Evolutionary conservation across 2,329 filamentous ascomycete species (phyloP), one percentile per base, ranked within the genome.

Genomic region (Atkinsonella hypoxylon): DNA sequence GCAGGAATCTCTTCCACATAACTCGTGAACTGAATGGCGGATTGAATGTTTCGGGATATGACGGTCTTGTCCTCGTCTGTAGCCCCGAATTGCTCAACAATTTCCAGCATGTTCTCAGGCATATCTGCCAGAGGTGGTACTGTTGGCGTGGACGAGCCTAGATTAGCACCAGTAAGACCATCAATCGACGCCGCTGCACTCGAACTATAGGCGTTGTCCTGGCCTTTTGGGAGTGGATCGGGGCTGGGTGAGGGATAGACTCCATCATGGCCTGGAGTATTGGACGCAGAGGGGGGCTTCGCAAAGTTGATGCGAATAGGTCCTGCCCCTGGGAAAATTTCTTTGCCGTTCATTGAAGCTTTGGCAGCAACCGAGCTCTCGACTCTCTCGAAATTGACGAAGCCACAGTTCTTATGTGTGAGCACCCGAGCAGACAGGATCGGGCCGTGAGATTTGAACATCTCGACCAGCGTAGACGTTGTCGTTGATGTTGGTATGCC

Each of bases 401-500:
- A 98, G 3, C 91, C 93, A 64, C 93, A 98, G 69, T 95, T 97
- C 76, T 98, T 98, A 74, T 98, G 89, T 0, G 93, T 97, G 54
- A 98, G 75, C 4, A 98, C 93, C 56, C 93, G 81, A 30, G 89
- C 91, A 3, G 91, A 96, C 57, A 93, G 78, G 55, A 98, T 95
- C 3, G 85, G 79, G 10, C 93, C 93, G 58, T 93, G 95, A n/a
- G 83, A 79, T 66, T 88, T 87, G 72, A 98, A 98, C 71, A 97
- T 95, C 57, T 94, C 89, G 51, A 89, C 89, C 54, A 98, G 72
- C 0, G 93, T 97, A 1, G 91, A 95, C 11, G 93, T 90, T 0
- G 93, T 98, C 2, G 93, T 98, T 2, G 93, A 97, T 4, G 91
- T 90, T 12, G 93, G 93, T 53, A 98, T 96, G 67, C 91, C 96